These are phyloP conservation scores for Nicotiana paniculata DNA, from an alignment of 257 asterid species.

Conservation along the genomic window DNA sequence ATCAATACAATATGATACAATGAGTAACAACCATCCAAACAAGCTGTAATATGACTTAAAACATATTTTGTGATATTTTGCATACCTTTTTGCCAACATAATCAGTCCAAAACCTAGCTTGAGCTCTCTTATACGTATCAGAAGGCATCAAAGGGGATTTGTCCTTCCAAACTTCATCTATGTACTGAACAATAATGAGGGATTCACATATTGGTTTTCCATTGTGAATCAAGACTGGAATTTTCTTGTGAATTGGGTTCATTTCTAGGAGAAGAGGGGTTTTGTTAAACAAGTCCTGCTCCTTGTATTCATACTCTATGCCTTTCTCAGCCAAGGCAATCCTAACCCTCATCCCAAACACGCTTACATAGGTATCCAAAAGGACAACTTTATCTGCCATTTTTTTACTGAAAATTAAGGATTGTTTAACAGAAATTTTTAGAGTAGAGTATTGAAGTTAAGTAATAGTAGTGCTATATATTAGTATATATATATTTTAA, in stretches of 20 bases:
- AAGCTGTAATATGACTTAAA: no score
- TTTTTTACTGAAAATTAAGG: not conserved
- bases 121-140: slow-evolving; percentile 15
- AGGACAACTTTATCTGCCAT: slow-evolving; percentile 14
- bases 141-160: slow-evolving; percentile 21
- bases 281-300: slow-evolving; percentile 18
- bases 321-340: slow-evolving; percentile 25
- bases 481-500: no score
- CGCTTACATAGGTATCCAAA: slow-evolving; percentile 13
- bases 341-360: slow-evolving; percentile 18
- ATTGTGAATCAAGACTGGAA: slow-evolving; percentile 27
- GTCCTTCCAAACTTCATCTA: slow-evolving; percentile 20
- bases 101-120: slow-evolving; percentile 11
- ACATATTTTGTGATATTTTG: no score
- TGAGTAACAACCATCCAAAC: no score
- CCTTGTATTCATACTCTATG: slow-evolving; percentile 11
- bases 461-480: no score
- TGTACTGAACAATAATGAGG: slow-evolving; percentile 12
- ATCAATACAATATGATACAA: no score
- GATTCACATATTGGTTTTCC: slow-evolving; percentile 25
- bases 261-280: slow-evolving; percentile 11
- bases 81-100: slow-evolving; percentile 22
- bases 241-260: slow-evolving; percentile 26
- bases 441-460: not conserved
- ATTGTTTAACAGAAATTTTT: not conserved